Conservation (phyloP, 2,329 filamentous ascomycete genomes). For the Stachybotrys elegans region DNA sequence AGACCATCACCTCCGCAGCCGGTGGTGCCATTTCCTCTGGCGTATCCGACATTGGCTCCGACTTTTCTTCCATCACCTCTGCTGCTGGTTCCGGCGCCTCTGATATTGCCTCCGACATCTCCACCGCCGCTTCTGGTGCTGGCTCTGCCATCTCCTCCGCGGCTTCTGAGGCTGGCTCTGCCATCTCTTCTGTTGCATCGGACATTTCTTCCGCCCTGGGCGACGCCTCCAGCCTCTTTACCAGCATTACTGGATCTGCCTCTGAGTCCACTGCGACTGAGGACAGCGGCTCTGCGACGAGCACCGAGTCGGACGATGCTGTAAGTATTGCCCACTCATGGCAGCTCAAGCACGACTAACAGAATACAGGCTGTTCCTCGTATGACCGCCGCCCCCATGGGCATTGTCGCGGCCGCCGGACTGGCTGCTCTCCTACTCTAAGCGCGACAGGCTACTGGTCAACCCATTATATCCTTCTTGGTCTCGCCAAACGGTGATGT, state of each 20-base stretch:
- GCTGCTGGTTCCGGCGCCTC: slow-evolving; percentile 12
- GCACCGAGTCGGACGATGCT: slow-evolving; percentile 18
- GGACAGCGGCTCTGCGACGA: slow-evolving; percentile 15
- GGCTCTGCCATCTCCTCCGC: slow-evolving; percentile 7
- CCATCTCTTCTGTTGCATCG: slow-evolving; percentile 8
- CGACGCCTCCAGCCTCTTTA: not conserved
- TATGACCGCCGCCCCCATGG: slow-evolving; percentile 39
- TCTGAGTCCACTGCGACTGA: slow-evolving; percentile 14
- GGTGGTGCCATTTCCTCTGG: slow-evolving; percentile 1
- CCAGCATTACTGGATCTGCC: slow-evolving; percentile 3
- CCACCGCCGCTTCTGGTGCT: slow-evolving; percentile 16
- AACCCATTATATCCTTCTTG: too few relatives aligned
- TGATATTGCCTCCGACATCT: slow-evolving; percentile 19
- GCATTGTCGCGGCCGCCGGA: slow-evolving; percentile 44
- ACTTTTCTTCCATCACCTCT: not conserved
- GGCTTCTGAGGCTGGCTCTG: slow-evolving; percentile 9
- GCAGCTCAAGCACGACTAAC: slow-evolving; percentile 7
- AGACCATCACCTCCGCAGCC: slow-evolving; percentile 6
- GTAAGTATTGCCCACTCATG: slow-evolving; percentile 20
- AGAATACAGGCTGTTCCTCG: slow-evolving; percentile 24
- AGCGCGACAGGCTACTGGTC: too few relatives aligned
- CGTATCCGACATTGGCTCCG: slow-evolving; percentile 1
- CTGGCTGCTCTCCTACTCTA: slow-evolving; percentile 45
- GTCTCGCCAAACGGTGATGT: too few relatives aligned
- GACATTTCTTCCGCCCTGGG: slow-evolving; percentile 6